phyloP scores from a whole-genome alignment of 2,329 filamentous ascomycete species.

The Cladophialophora yegresii region DNA sequence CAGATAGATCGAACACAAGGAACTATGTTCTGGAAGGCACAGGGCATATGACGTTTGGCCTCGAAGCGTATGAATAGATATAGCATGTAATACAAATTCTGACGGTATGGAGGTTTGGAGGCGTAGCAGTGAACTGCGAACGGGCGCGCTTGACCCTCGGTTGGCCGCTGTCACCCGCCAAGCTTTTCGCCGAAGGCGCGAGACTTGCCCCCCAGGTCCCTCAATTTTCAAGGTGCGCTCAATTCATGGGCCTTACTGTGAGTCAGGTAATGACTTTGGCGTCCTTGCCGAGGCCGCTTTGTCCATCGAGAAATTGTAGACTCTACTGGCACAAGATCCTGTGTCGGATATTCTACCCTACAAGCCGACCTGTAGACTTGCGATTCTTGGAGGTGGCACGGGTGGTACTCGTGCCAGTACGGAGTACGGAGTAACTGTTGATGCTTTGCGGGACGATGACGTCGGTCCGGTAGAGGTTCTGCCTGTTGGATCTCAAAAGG shows the following conservation, averaged over 20 bases:
- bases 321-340: not conserved
- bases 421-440: not conserved
- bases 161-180: not conserved
- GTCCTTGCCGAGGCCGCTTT: not conserved
- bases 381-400: not conserved
- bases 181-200: not conserved
- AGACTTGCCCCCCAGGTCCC: not conserved
- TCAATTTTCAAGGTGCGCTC: not conserved
- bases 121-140: not conserved
- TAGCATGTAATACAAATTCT: not conserved
- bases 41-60: not conserved
- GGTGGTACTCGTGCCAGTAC: too few relatives aligned
- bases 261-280: not conserved
- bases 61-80: not conserved
- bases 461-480: conserved; percentile 1
- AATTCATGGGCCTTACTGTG: not conserved
- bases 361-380: not conserved
- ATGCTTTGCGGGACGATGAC: conserved; percentile 4
- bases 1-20: not conserved
- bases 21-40: not conserved
- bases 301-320: not conserved
- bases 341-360: not conserved
- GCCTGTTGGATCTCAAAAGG: conserved; percentile 9
- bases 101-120: not conserved
- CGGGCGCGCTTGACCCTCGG: not conserved